Base-by-base conservation (phyloP, 768 basidiomycete genomes). In the Tylopilus subfusipes region DNA sequence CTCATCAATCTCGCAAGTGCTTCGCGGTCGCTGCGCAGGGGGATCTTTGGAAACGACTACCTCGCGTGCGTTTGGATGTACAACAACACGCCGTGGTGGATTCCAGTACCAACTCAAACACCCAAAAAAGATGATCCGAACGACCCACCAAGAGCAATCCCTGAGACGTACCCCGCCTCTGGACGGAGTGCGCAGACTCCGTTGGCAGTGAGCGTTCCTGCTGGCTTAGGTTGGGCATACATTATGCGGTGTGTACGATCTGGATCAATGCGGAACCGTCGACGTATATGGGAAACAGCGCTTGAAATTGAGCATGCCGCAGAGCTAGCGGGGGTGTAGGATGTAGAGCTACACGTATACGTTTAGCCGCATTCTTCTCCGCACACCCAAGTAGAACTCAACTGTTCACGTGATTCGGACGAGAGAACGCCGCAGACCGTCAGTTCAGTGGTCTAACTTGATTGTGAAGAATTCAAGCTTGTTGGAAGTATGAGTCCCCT, bases 221-320 rank as follows among this genome's bases (percentile, higher is more conserved):
- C 24, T 31, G 21, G 40, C 22, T 21, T 54, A 24, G 27, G 21
- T 24, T 44, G 31, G 53, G 46, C 24, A 13, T 54, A 52, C 22
- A 14, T 55, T 36, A 16, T 6, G 13, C 54, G 6, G 39, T 55
- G 44, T 13, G 2, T 34, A n/a, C 38, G 19, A 31, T 46, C 50
- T 5, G 38, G 44, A 18, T 55, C 44, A 4, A 53, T 34, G 50
- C 50, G 22, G 19, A 53, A 55, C 12, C 50, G 44, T 39, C n/a
- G 16, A 45, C n/a, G 54, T n/a, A 39, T 55, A 22, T 45, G 22
- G 29, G 25, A 39, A 10, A 18, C 29, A n/a, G 29, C n/a, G 5
- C 46, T 52, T 21, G 42, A 25, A 12, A 31, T 52, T 31, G 40
- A 52, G 7, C 27, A 18, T 13, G 7, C 12, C 40, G 48, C 21